Conservation (phyloP, 139 green algal genomes). For the Chlorella sp. region DNA sequence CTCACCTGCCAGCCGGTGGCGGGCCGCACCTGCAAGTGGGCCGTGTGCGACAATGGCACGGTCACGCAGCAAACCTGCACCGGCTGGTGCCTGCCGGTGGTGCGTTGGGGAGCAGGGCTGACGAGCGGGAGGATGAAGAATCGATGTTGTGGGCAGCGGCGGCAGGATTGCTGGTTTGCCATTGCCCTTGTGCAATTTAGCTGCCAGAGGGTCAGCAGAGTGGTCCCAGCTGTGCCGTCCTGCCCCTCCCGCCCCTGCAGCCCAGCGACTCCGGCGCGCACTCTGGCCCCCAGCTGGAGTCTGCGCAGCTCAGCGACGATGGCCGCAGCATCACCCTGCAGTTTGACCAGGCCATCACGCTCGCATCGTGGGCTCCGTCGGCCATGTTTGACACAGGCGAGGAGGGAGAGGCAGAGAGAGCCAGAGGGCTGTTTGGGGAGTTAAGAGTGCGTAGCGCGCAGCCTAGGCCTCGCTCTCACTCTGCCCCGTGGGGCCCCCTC, state of each 20-base stretch:
- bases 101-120: background rate
- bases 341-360: background rate
- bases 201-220: no score
- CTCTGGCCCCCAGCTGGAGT: background rate
- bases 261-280: background rate
- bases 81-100: background rate
- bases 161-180: no score
- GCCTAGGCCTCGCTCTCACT: no score
- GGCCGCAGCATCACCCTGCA: background rate
- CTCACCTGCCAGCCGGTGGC: no score
- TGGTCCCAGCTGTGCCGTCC: background rate
- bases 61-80: background rate
- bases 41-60: background rate
- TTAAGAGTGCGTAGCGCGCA: no score
- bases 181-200: background rate
- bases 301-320: background rate
- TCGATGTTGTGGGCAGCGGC: no score
- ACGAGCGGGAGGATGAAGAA: background rate
- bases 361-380: no score
- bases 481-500: no score
- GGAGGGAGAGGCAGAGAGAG: no score
- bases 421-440: no score
- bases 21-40: background rate
- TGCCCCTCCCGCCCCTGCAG: background rate
- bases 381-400: no score